Evolutionary conservation across 2,329 filamentous ascomycete genomes (phyloP).

Genomic region (Fusarium fracticaudum): DNA sequence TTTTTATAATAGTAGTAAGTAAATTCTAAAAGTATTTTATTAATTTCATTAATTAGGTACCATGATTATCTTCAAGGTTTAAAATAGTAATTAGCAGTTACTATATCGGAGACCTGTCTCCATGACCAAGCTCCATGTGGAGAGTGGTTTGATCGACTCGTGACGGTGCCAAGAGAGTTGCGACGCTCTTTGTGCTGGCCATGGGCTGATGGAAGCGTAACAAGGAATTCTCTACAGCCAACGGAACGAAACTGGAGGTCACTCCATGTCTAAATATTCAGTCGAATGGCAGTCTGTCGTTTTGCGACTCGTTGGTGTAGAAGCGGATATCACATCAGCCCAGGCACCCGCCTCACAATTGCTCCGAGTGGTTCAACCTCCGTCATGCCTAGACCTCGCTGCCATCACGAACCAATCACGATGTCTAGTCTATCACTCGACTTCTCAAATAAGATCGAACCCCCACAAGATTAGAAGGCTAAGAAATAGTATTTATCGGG

Average conservation of each 20-base stretch:
- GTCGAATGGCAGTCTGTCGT: accelerated
- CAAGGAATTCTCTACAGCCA: accelerated
- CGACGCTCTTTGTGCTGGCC: neutral
- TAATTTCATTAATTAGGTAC: too few relatives aligned
- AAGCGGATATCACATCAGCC: neutral
- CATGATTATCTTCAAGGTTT: too few relatives aligned
- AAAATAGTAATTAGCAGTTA: too few relatives aligned
- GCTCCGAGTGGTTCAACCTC: neutral
- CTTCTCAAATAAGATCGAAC: neutral
- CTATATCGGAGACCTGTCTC: too few relatives aligned
- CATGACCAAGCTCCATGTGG: neutral
- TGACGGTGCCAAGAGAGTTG: neutral
- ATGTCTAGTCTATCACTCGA: neutral
- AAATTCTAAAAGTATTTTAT: too few relatives aligned
- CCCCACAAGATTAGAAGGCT: neutral
- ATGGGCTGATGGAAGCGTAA: neutral
- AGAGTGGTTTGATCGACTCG: neutral
- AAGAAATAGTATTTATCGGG: neutral
- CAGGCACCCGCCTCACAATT: neutral
- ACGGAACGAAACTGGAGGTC: accelerated
- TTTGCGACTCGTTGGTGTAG: neutral
- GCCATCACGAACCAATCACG: constrained; percentile 10
- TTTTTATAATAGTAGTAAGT: too few relatives aligned
- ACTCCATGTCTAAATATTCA: accelerated
- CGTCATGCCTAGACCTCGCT: neutral